Conservation (phyloP, 768 basidiomycete species). For the Lepiota venenata region DNA sequence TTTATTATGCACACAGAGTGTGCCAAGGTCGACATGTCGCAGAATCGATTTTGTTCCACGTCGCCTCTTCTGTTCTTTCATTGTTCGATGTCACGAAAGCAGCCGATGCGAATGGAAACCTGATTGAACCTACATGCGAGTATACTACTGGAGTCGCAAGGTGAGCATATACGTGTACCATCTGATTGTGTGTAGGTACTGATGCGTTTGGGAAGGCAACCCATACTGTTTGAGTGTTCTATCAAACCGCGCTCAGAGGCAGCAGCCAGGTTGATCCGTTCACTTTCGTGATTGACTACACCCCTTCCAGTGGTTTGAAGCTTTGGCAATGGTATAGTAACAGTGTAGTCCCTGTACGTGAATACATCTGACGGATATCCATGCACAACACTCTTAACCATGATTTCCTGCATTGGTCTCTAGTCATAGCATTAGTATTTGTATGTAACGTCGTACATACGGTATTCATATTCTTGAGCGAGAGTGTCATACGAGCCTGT, state of each 20-base stretch:
- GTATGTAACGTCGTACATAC: no score
- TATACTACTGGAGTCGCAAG: conserved; percentile 8
- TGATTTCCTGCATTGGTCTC: no score
- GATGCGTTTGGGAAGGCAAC: conserved; percentile 3
- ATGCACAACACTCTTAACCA: no score
- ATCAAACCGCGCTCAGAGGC: conserved; percentile 20
- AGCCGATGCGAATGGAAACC: conserved; percentile 10
- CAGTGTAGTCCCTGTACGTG: no score
- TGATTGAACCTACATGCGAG: conserved; percentile 8
- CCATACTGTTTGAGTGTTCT: conserved; percentile 22
- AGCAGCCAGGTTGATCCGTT: conserved; percentile 17
- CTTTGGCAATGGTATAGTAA: no score
- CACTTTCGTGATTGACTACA: neutral
- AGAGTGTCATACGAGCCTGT: no score
- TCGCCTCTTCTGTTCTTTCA: conserved; percentile 13
- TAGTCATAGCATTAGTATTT: no score
- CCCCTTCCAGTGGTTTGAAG: no score
- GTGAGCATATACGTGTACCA: neutral
- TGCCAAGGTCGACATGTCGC: conserved; percentile 22
- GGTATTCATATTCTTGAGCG: no score
- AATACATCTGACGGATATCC: no score
- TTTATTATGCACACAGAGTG: conserved; percentile 12
- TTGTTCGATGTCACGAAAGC: conserved; percentile 14
- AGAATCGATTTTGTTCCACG: conserved; percentile 13
- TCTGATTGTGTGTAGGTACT: neutral